phyloP scores from a whole-genome alignment of 2,329 filamentous ascomycete species.

The Colletotrichum lentis region DNA sequence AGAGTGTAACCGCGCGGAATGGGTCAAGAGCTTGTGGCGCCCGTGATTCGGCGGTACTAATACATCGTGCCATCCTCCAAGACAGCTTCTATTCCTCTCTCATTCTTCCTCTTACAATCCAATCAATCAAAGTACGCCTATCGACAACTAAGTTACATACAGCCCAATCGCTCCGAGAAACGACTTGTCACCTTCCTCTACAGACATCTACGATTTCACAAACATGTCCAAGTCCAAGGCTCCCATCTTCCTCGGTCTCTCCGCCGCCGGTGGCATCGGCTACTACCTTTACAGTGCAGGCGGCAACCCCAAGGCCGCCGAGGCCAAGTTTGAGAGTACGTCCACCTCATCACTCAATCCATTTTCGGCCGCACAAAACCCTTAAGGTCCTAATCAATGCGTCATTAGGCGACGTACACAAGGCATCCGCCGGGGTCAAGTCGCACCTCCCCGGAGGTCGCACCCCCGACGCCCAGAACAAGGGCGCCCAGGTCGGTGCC shows the following conservation, averaged over 20 bases:
- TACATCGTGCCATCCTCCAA: conserved; percentile 31
- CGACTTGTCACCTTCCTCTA: background rate
- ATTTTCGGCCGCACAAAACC: background rate
- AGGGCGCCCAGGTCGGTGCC: conserved; percentile 60
- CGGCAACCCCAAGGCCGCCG: conserved; percentile 80
- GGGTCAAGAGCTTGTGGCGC: conserved; percentile 26
- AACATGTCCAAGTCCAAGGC: conserved; percentile 58
- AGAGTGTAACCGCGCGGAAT: conserved; percentile 28
- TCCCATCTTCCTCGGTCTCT: conserved; percentile 65
- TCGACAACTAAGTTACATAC: conserved; percentile 2
- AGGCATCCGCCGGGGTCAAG: conserved; percentile 71
- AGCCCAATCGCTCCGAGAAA: background rate
- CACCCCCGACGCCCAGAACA: conserved; percentile 67
- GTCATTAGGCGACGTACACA: conserved; percentile 75
- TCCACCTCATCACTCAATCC: conserved; percentile 35
- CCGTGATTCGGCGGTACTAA: conserved; percentile 34
- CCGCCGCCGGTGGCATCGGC: conserved; percentile 72
- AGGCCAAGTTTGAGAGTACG: conserved; percentile 86
- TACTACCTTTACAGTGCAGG: conserved; percentile 94
- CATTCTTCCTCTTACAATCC: conserved; percentile 3
- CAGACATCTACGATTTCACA: conserved; percentile 26
- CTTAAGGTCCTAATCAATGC: background rate
- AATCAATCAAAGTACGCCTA: conserved; percentile 23
- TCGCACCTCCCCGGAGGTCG: conserved; percentile 70
- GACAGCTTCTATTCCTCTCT: background rate